Evolutionary conservation across 257 asterid species (phyloP), one percentile per base, ranked within the genome.

Genomic region (Linaria vulgaris): DNA sequence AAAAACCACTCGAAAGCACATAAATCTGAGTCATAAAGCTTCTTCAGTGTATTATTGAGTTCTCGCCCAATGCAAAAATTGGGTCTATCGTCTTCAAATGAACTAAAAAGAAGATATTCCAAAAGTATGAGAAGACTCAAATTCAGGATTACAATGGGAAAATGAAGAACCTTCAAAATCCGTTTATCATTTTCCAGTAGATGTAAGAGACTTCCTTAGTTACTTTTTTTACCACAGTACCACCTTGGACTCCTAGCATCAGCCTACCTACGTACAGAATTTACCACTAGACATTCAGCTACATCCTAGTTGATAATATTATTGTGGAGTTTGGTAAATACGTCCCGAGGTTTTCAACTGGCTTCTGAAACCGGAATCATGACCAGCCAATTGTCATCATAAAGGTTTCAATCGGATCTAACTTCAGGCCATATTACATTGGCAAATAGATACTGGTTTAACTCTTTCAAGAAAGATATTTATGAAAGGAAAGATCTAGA

Each of bases 191-290:
- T 4, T 1, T 34, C 41, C 41, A 3, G 10, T 34, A 34, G 41
- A 34, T 7, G 21, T 22, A 53, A 12, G 1, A 51, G 43, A 34
- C 24, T 14, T 30, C 21, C 54, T 46, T 41, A 25, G 38, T 46
- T 49, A 45, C 20, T 54, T 14, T 37, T 39, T 54, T 59, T 48
- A 22, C 27, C 44, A 71, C 20, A 30, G 34, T 49, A 50, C 49
- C 12, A 21, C 72, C 25, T 24, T 44, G 34, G 16, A 27, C 39
- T 57, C 56, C 56, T 69, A 71, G 46, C 45, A 59, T 52, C 58
- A 21, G 27, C 61, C 16, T 27, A 59, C 56, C 53, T 44, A 22
- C 53, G 39, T 55, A 45, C 57, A 51, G 44, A 50, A n/a, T 22
- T 49, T 63, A 61, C 30, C 67, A 22, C 21, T 61, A 17, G 37